A percentile compares a stretch with the other conserved stretches of the same genome.
Conservation (phyloP, 306 rosid species). For the Ziziphus jujuba region DNA sequence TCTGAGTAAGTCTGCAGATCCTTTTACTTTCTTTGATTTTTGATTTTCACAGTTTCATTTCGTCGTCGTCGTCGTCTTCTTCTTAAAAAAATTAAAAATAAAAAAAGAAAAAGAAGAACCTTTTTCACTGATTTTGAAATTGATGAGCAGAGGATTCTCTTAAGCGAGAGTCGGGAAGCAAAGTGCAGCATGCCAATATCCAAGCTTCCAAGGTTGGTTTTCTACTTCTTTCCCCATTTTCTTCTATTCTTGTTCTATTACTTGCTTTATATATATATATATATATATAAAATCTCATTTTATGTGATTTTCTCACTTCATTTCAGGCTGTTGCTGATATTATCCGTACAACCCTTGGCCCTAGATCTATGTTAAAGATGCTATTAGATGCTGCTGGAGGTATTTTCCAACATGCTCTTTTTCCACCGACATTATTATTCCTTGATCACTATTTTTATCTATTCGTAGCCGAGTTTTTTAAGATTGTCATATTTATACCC, state of each 20-base stretch:
- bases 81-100: too few species aligned
- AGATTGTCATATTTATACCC: too few species aligned
- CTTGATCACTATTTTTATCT: too few species aligned
- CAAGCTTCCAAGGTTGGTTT: constrained; percentile 82
- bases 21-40: not conserved
- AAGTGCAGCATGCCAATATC: constrained; percentile 88
- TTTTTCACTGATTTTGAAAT: not conserved
- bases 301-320: not conserved
- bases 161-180: constrained; percentile 90
- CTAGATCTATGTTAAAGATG: constrained; percentile 97
- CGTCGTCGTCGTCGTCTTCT: not conserved
- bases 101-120: not conserved
- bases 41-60: not conserved
- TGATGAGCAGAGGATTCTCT: constrained; percentile 74
- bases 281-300: not conserved
- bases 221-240: not conserved
- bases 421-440: not conserved
- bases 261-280: not conserved
- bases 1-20: constrained; percentile 35
- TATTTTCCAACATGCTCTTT: constrained; percentile 4
- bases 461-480: not conserved
- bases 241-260: not conserved
- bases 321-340: constrained; percentile 91
- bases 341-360: constrained; percentile 91
- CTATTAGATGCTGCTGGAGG: constrained; percentile 83